Evolutionary conservation across 441 rosid genomes (phyloP), one percentile per base, ranked within the genome.

Genomic region (Aquilaria agallochum): DNA sequence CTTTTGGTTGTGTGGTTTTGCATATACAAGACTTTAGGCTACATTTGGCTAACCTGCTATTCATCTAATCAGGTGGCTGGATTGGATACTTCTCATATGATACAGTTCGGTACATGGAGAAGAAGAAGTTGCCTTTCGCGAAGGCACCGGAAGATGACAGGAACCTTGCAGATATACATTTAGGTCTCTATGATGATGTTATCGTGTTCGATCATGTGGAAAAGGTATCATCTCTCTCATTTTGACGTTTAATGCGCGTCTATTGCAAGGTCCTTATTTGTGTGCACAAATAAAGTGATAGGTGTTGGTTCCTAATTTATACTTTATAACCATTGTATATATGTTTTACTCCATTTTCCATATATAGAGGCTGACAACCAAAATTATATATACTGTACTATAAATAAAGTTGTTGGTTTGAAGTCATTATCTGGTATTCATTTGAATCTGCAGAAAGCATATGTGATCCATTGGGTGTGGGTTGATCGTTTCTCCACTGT

Each of bases 1-100:
- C 27, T 20, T 20, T 20, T 20, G 27, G 27, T 20, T 20, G 27
- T 20, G 27, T 20, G 27, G 27, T 20, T 20, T 1, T 20, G 27
- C 27, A 20, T 20, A 20, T 20, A 20, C 27, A 20, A 20, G 27
- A 20, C 27, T 20, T 20, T 20, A 20, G 27, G 27, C 27, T 20
- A 20, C 27, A 20, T 20, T 20, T 20, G 27, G 27, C 27, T 20
- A 20, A 20, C 27, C 27, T 20, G 27, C 1, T 36, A 36, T 40
- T 65, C 11, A 59, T 33, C 11, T 68, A 70, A 59, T 31, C 66
- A 90, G 98, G 98, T 80, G 98, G 97, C 34, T 94, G 98, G 98
- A 80, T 90, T 70, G 98, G 98, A 61, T 90, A 80, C 67, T 94
- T 90, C 77, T 87, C 98, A 0, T 94, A 94, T 27, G 98, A 94